These are phyloP conservation scores for sorghum (Sorghum bicolor) DNA, from an alignment of 176 grass and related monocot genomes.

Conservation along the genomic window Sorghum_bicolor_NCBIv3 NC_012877.2:331001-331500, in stretches of 20 bases:
- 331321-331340: constrained; percentile 78
- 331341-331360: constrained; percentile 18
- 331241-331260: constrained; percentile 95
- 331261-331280: constrained; percentile 91
- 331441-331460: constrained; percentile 95
- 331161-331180: constrained; percentile 96
- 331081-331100: constrained; percentile 91
- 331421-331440: constrained; percentile 73
- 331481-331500: constrained; percentile 96
- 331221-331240: constrained; percentile 95
- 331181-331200: constrained; percentile 97
- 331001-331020: neutral
- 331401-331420: neutral
- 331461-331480: constrained; percentile 96
- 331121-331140: constrained; percentile 95
- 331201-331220: constrained; percentile 96
- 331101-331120: constrained; percentile 97
- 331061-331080: constrained; percentile 80
- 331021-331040: constrained; percentile 19
- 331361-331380: neutral
- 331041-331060: constrained; percentile 64
- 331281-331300: constrained; percentile 21
- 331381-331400: neutral
- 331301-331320: constrained; percentile 95
- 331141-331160: constrained; percentile 98